Conservation (phyloP, 495 filamentous ascomycete genomes). For the Trichocladium antarcticum region DNA sequence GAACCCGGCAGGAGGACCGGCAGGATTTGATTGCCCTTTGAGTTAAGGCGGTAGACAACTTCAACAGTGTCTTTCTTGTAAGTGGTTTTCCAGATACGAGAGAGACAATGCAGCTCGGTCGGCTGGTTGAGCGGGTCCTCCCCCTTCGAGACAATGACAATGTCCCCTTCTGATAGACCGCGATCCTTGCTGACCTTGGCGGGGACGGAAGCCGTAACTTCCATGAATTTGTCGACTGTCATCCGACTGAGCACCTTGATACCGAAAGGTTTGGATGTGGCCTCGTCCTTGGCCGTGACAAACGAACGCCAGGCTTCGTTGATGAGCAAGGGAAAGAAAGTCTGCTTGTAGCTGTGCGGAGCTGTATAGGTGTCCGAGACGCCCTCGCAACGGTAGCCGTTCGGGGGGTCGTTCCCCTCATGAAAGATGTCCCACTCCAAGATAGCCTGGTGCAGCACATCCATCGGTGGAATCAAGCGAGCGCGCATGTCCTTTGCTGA, state of each 20-base stretch:
- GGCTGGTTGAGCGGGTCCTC: conserved; percentile 50
- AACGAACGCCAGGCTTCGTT: conserved; percentile 95
- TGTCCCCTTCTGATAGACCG: conserved; percentile 70
- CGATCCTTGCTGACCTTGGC: conserved; percentile 56
- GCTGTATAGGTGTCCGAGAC: conserved; percentile 68
- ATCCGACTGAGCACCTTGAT: conserved; percentile 76
- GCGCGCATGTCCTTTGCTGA: conserved; percentile 90
- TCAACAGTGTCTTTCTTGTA: conserved; percentile 70
- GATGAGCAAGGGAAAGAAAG: conserved; percentile 81
- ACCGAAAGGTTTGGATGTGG: conserved; percentile 62
- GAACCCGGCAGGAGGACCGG: conserved; percentile 45
- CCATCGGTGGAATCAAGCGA: conserved; percentile 78
- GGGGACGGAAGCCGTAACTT: conserved; percentile 75
- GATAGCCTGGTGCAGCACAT: conserved; percentile 70
- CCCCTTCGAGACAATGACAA: conserved; percentile 70
- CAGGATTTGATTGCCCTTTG: conserved; percentile 39
- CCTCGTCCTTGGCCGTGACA: conserved; percentile 78
- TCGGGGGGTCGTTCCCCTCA: conserved; percentile 69
- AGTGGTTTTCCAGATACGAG: conserved; percentile 66
- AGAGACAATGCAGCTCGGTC: conserved; percentile 66
- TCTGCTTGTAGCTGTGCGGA: conserved; percentile 68
- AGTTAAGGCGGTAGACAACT: conserved; percentile 69
- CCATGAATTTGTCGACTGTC: conserved; percentile 83
- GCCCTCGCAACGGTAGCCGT: conserved; percentile 54
- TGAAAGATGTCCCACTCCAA: conserved; percentile 92